Evolutionary conservation across 2,329 filamentous ascomycete species (phyloP).

Genomic region (Tolypocladium ophioglossoides): DNA sequence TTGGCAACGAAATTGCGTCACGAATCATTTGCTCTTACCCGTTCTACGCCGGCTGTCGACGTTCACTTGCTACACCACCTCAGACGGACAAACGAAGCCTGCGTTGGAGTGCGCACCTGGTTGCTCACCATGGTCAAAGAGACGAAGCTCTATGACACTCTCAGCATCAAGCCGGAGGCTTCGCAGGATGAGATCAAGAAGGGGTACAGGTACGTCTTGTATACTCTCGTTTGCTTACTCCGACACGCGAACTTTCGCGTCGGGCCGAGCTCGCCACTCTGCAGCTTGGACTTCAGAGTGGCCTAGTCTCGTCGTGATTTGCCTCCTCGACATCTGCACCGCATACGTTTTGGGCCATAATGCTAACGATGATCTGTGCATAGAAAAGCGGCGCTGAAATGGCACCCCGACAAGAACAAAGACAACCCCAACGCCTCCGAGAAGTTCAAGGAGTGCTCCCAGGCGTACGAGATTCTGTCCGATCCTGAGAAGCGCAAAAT

Average conservation of each 20-base stretch:
- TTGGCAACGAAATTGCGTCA: not conserved
- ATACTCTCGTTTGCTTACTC: conserved; percentile 2
- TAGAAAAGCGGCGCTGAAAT: conserved; percentile 81
- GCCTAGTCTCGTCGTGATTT: not conserved
- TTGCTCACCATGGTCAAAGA: conserved; percentile 71
- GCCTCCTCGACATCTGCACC: not conserved
- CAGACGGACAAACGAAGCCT: not conserved
- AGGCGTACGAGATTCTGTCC: conserved; percentile 95
- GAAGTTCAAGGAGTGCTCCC: conserved; percentile 96
- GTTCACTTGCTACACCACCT: not conserved
- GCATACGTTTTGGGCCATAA: not conserved
- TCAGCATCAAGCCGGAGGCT: conserved; percentile 69
- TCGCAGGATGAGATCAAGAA: conserved; percentile 96
- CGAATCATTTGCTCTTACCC: too few species aligned
- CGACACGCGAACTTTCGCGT: not conserved
- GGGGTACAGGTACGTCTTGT: conserved; percentile 62
- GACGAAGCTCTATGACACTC: conserved; percentile 86
- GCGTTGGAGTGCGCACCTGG: not conserved
- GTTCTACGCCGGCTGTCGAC: too few species aligned
- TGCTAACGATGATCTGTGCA: conserved; percentile 22
- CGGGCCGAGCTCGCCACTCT: conserved; percentile 1
- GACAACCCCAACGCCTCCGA: conserved; percentile 76
- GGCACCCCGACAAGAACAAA: conserved; percentile 97
- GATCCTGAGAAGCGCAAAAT: conserved; percentile 94
- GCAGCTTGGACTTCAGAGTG: not conserved